Evolutionary conservation across 2,329 filamentous ascomycete species (phyloP), one percentile per base, ranked within the genome.

Genomic region (Colletotrichum lini): DNA sequence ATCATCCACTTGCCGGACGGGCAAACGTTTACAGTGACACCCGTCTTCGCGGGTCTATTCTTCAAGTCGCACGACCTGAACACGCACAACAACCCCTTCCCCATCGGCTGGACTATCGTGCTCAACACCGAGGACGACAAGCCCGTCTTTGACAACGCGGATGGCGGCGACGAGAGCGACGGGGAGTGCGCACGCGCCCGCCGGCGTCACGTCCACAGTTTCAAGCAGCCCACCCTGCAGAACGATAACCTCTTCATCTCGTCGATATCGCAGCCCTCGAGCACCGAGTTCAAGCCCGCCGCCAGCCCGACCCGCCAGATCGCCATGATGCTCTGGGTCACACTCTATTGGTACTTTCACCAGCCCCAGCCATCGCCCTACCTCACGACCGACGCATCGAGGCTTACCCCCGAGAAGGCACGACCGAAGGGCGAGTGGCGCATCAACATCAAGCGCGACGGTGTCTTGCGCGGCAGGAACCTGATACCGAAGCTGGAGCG

Each of bases 311-410:
- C 94, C 0, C 88, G 95, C 54, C 94, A 97, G 82, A 94, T 98
- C 72, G 96, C 96, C 75, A 95, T 98, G 94, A 97, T 98, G 93
- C 87, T 98, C 8, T 98, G 94, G 94, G 91, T 95, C 44, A 95
- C 94, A 1, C 85, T 98, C 52, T 98, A 94, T 85, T 98, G 96
- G 96, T 98, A 98, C 84, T 98, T 98, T 77, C 95, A 98, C 82
- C 94, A 97, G 80, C 88, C 91, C 1, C 88, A 92, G 76, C 96
- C 96, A 0, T 85, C 88, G 26, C 86, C 88, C 0, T 87, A 89
- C 60, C 78, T 96, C 44, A 86, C 86, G 21, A 93, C 89, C 8
- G 84, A 89, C 6, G 85, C 88, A 0, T 93, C 91, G 1, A 88
- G 87, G 74, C 80, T 86, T 68, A 96, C 94, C 0, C 92, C 93